Conservation (phyloP, 1,284 basidiomycete genomes). For the Prillingera fragicola region DNA sequence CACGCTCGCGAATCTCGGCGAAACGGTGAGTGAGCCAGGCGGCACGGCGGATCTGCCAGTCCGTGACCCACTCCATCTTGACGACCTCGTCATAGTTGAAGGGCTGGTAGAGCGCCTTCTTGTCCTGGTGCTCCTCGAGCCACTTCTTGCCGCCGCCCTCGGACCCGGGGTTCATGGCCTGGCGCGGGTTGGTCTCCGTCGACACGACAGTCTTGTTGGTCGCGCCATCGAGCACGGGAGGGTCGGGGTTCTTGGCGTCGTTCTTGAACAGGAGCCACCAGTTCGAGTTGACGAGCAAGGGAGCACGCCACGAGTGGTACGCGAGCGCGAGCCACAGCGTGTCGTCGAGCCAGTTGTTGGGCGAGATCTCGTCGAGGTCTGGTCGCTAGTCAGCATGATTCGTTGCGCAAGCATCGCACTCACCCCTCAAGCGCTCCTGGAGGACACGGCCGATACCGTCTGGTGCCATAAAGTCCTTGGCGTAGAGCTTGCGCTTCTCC, state of each 20-base stretch:
- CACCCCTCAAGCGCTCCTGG: conserved; percentile 76
- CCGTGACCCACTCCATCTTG: conserved; percentile 55
- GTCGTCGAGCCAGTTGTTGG: conserved; percentile 92
- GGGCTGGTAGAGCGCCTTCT: conserved; percentile 31
- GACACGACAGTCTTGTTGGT: conserved; percentile 9
- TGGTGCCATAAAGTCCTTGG: conserved; percentile 61
- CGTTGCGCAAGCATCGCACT: conserved; percentile 23
- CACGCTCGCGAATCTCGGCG: conserved; percentile 68
- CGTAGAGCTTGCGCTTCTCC: conserved; percentile 60
- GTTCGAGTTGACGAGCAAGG: conserved; percentile 86
- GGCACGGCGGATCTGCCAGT: conserved; percentile 81
- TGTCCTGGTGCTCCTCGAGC: conserved; percentile 51
- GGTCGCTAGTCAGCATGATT: conserved; percentile 8
- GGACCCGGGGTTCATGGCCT: conserved; percentile 18
- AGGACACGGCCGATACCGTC: conserved; percentile 63
- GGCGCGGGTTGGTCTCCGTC: conserved; percentile 26
- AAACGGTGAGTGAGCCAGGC: conserved; percentile 75
- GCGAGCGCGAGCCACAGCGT: conserved; percentile 87
- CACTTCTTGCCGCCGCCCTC: conserved; percentile 38
- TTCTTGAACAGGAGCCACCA: conserved; percentile 88
- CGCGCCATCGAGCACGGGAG: conserved; percentile 25
- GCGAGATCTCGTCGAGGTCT: conserved; percentile 81
- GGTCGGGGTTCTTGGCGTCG: conserved; percentile 50
- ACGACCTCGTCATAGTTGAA: conserved; percentile 39
- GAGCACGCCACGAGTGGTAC: conserved; percentile 84